Evolutionary conservation across 345 rosid genomes (phyloP).

Genomic region (Hibiscus mutabilis): DNA sequence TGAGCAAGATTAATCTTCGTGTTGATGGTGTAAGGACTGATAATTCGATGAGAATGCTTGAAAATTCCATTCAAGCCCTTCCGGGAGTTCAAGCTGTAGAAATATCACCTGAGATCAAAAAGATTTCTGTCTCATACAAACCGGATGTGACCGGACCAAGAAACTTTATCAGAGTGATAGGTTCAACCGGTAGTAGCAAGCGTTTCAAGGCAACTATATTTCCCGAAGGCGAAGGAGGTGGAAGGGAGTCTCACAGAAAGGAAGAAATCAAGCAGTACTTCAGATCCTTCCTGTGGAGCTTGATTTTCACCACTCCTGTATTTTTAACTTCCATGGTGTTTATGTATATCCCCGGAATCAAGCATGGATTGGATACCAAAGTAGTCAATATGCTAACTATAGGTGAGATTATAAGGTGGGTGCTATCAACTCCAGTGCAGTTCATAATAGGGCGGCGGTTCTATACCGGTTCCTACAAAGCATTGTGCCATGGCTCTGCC

Average conservation of each 20-base stretch:
- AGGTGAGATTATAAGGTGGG: slow-evolving; percentile 69
- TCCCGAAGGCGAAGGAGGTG: slow-evolving; percentile 51
- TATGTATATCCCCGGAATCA: slow-evolving; percentile 68
- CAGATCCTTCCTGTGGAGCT: slow-evolving; percentile 72
- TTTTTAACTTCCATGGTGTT: slow-evolving; percentile 79
- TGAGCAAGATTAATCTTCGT: slow-evolving; percentile 63
- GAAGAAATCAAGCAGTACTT: slow-evolving; percentile 61
- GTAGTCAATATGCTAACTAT: slow-evolving; percentile 66
- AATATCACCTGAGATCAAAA: slow-evolving; percentile 22
- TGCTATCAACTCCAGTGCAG: slow-evolving; percentile 74
- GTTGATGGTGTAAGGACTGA: slow-evolving; percentile 55
- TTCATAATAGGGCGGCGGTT: slow-evolving; percentile 79
- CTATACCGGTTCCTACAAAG: slow-evolving; percentile 71
- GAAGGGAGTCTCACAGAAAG: slow-evolving; percentile 47
- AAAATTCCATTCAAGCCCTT: slow-evolving; percentile 69
- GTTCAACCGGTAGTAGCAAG: slow-evolving; percentile 58
- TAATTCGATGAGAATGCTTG: slow-evolving; percentile 43
- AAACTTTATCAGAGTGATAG: slow-evolving; percentile 61
- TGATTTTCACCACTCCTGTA: slow-evolving; percentile 76
- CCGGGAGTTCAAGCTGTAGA: slow-evolving; percentile 62
- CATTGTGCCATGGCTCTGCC: slow-evolving; percentile 72
- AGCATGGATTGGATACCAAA: slow-evolving; percentile 48
- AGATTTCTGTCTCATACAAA: slow-evolving; percentile 59
- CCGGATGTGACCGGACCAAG: slow-evolving; percentile 76
- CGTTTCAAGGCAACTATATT: slow-evolving; percentile 58